Percentiles rank a stretch among this genome's conserved stretches.
Conservation (phyloP, 345 rosid genomes). For the Trapa bicornis region DNA sequence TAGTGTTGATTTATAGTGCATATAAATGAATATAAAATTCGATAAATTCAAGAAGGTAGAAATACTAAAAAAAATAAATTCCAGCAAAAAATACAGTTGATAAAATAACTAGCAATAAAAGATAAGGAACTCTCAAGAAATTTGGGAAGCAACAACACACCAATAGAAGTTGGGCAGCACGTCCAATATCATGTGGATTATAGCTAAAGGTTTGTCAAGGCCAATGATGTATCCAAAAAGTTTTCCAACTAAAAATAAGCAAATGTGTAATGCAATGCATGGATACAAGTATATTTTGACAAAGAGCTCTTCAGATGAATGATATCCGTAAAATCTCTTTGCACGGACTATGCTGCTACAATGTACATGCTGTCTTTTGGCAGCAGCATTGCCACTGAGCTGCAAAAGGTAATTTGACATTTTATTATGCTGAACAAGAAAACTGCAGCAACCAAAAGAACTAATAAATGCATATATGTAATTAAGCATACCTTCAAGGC, state of each 20-base stretch:
- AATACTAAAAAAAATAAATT: neutral
- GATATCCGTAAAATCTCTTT: slow-evolving; percentile 78
- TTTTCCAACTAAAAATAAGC: neutral
- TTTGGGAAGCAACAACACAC: slow-evolving; percentile 3
- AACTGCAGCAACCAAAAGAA: neutral
- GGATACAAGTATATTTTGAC: slow-evolving; percentile 93
- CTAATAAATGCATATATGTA: neutral
- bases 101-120: neutral
- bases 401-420: slow-evolving; percentile 15
- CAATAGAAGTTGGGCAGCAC: slow-evolving; percentile 17
- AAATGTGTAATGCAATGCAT: slow-evolving; percentile 5
- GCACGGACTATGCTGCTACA: slow-evolving; percentile 72
- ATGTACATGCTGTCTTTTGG: slow-evolving; percentile 77
- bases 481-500: slow-evolving; percentile 55
- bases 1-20: neutral
- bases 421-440: neutral
- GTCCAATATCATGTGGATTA: slow-evolving; percentile 13
- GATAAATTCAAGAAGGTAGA: neutral
- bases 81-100: neutral
- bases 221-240: neutral
- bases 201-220: slow-evolving; percentile 7
- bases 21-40: neutral
- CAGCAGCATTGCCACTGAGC: slow-evolving; percentile 58
- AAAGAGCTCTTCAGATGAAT: slow-evolving; percentile 74
- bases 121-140: neutral